Evolutionary conservation across 2,329 filamentous ascomycete genomes (phyloP).

Genomic region (Cordyceps tenuipes): DNA sequence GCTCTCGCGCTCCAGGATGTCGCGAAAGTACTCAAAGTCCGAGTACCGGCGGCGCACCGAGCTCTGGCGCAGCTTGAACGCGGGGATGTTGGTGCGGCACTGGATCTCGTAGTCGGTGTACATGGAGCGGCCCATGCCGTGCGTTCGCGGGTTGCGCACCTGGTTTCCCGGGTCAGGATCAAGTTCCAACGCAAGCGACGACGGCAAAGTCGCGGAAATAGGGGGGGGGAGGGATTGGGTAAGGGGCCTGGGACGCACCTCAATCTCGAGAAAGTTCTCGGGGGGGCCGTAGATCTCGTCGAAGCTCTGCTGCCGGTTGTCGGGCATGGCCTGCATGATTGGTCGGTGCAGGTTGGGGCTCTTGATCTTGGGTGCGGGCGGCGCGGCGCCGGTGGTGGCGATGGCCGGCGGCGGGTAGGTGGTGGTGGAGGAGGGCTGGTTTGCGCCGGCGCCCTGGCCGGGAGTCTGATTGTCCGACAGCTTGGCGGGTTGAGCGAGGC

Average conservation of each 20-base stretch:
- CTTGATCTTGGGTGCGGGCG: conserved; percentile 19
- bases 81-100: conserved; percentile 96
- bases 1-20: conserved; percentile 92
- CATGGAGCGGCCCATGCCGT: conserved; percentile 90
- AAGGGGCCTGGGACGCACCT: conserved; percentile 47
- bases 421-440: conserved; percentile 14
- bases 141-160: conserved; percentile 89
- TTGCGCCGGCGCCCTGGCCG: conserved; percentile 25
- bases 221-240: not conserved
- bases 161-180: conserved; percentile 27
- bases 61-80: conserved; percentile 89
- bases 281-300: conserved; percentile 98
- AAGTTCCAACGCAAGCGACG: not conserved
- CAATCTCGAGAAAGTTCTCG: conserved; percentile 98
- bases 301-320: conserved; percentile 83
- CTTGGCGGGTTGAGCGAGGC: conserved; percentile 23
- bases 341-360: conserved; percentile 36
- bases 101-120: conserved; percentile 99
- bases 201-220: not conserved
- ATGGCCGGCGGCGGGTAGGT: not conserved
- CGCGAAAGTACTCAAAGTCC: conserved; percentile 97
- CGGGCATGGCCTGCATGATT: conserved; percentile 58
- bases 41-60: conserved; percentile 89
- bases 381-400: not conserved
- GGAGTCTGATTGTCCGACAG: conserved; percentile 33